Conservation (phyloP, 225 moss, liverwort and hornwort species). For the Climacium dendroides region DNA sequence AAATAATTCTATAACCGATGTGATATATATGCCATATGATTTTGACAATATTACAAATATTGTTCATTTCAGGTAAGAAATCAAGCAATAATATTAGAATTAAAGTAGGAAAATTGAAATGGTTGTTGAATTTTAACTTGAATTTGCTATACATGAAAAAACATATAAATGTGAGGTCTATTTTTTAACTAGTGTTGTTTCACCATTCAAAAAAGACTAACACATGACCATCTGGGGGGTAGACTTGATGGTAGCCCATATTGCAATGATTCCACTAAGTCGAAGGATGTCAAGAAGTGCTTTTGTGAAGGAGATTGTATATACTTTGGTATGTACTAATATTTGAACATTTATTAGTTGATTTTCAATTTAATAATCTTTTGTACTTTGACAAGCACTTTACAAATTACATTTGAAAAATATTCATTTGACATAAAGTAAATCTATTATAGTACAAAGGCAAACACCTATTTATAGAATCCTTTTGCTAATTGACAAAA, state of each 20-base stretch:
- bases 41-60: neutral
- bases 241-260: neutral
- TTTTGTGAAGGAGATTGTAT: neutral
- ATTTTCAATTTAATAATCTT: neutral
- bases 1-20: neutral
- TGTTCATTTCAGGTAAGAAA: neutral
- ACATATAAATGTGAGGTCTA: neutral
- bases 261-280: neutral
- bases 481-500: neutral
- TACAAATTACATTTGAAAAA: neutral
- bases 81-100: neutral
- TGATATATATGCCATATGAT: neutral
- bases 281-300: neutral
- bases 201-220: neutral
- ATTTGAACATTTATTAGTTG: neutral
- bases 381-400: neutral
- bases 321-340: neutral
- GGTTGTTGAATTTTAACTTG: too few relatives aligned
- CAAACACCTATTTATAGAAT: fast-evolving
- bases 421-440: neutral
- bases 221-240: neutral
- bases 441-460: fast-evolving
- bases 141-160: too few relatives aligned
- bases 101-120: neutral
- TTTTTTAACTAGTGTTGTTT: neutral